phyloP scores from a whole-genome alignment of 192 early-diverging fungal genomes.

The Backusella morwellensis region DNA sequence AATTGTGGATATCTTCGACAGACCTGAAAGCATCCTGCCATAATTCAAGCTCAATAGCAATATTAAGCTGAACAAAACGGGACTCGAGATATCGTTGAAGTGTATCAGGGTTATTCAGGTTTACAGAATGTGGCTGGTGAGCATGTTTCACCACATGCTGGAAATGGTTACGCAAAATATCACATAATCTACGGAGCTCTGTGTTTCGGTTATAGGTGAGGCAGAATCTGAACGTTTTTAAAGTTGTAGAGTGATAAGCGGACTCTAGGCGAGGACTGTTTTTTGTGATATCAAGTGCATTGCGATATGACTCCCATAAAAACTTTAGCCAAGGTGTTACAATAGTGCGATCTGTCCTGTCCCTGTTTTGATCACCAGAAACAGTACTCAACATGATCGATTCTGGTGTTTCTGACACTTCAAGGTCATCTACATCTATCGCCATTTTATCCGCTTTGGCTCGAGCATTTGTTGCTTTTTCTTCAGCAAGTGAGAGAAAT shows the following conservation, averaged over 20 bases:
- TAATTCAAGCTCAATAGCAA: slow-evolving; percentile 91
- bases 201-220: slow-evolving; percentile 92
- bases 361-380: slow-evolving; percentile 88
- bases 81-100: slow-evolving; percentile 95
- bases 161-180: slow-evolving; percentile 92
- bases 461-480: slow-evolving; percentile 88
- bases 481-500: slow-evolving; percentile 85
- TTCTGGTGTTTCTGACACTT: slow-evolving; percentile 95
- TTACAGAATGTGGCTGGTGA: slow-evolving; percentile 89
- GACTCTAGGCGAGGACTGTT: slow-evolving; percentile 94
- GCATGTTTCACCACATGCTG: slow-evolving; percentile 84
- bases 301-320: slow-evolving; percentile 98
- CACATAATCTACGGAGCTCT: slow-evolving; percentile 97
- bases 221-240: slow-evolving; percentile 95
- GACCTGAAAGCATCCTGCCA: slow-evolving; percentile 99
- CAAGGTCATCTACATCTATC: slow-evolving; percentile 91
- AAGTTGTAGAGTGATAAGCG: slow-evolving; percentile 87
- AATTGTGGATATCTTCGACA: slow-evolving; percentile 95
- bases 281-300: slow-evolving; percentile 90
- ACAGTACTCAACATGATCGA: slow-evolving; percentile 95
- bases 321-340: slow-evolving; percentile 99
- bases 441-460: slow-evolving; percentile 85
- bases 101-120: slow-evolving; percentile 93
- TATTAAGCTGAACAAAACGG: slow-evolving; percentile 93
- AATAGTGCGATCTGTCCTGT: slow-evolving; percentile 94